Conservation (phyloP, 805 yeast species). For the Saturnispora sekii region DNA sequence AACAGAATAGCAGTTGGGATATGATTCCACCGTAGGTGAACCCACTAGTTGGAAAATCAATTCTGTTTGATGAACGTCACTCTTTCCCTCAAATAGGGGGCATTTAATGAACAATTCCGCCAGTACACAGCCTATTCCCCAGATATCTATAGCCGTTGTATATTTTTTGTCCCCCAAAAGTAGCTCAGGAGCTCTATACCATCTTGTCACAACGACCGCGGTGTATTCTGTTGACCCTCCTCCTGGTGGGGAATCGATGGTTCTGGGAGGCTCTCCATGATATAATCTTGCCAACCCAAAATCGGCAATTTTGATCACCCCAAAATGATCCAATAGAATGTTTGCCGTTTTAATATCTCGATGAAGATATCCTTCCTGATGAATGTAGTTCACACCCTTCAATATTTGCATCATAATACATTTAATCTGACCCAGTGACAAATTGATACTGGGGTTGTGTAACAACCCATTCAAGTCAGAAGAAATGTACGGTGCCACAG, state of each 20-base stretch:
- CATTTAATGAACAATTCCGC: constrained; percentile 77
- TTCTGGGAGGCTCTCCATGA: constrained; percentile 28
- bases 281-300: constrained; percentile 80
- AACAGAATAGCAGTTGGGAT: constrained; percentile 52
- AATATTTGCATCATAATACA: constrained; percentile 73
- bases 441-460: constrained; percentile 60
- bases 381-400: constrained; percentile 75
- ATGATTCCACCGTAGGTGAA: constrained; percentile 49
- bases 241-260: constrained; percentile 31
- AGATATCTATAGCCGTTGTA: constrained; percentile 91
- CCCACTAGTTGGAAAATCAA: constrained; percentile 77
- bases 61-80: constrained; percentile 84
- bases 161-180: constrained; percentile 76
- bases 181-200: constrained; percentile 97
- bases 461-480: constrained; percentile 85
- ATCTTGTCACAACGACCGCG: constrained; percentile 79
- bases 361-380: constrained; percentile 52
- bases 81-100: constrained; percentile 78
- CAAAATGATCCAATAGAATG: constrained; percentile 65
- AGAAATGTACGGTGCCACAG: constrained; percentile 89
- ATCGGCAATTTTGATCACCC: constrained; percentile 84
- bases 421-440: constrained; percentile 65
- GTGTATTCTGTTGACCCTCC: constrained; percentile 47
- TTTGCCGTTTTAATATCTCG: constrained; percentile 97
- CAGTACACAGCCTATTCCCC: constrained; percentile 97